These are phyloP conservation scores for Phytophthora ramorum DNA, from an alignment of 352 stramenopile genomes.

Conservation along the genomic window DNA sequence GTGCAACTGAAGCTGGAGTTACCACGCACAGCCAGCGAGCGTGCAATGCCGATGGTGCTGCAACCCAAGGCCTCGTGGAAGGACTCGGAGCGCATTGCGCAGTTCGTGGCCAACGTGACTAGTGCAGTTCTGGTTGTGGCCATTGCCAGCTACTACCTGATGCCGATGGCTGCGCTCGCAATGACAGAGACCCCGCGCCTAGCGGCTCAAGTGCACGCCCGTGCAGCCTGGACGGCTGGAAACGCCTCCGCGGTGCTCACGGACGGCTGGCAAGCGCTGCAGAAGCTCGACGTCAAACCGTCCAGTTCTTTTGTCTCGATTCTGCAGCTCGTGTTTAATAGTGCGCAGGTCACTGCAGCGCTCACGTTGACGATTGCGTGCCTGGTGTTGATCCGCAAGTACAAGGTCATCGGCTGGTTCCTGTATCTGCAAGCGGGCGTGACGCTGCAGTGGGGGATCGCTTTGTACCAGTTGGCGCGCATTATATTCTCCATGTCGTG, in stretches of 20 bases:
- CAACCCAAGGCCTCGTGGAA: conserved; percentile 60
- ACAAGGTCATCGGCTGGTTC: conserved; percentile 72
- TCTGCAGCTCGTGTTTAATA: conserved; percentile 35
- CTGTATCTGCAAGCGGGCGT: conserved; percentile 60
- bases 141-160: conserved; percentile 55
- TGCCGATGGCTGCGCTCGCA: conserved; percentile 38
- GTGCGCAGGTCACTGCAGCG: conserved; percentile 50
- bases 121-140: conserved; percentile 61
- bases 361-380: conserved; percentile 33
- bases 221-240: conserved; percentile 25
- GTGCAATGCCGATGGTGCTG: conserved; percentile 11
- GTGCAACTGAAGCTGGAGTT: conserved; percentile 24
- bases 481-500: conserved; percentile 64
- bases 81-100: conserved; percentile 67
- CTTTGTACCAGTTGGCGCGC: conserved; percentile 68
- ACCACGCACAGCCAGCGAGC: conserved; percentile 20
- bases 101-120: conserved; percentile 71
- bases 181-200: conserved; percentile 48
- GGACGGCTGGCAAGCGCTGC: conserved; percentile 37
- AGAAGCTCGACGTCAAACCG: conserved; percentile 31
- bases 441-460: conserved; percentile 71
- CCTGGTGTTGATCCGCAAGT: conserved; percentile 55
- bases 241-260: conserved; percentile 35
- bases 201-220: conserved; percentile 27
- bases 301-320: conserved; percentile 38